Base-by-base conservation (phyloP, 129 eudicot genomes). In the Tagetes erecta region DNA sequence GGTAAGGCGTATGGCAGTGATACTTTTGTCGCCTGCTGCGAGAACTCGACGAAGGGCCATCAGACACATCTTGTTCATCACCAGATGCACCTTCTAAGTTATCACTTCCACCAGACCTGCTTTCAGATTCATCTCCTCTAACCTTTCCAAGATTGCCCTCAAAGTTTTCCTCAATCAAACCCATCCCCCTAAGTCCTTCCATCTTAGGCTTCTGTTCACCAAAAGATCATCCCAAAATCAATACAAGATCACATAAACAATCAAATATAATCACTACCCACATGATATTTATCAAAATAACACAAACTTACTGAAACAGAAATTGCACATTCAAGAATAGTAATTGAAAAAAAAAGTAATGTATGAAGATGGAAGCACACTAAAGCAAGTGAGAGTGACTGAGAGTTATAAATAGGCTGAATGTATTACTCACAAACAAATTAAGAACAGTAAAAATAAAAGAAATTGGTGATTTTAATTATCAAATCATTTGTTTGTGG, bases 1-100 rank as follows among this genome's bases (percentile, higher is more conserved):
- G 97, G 51, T 73, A 64, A 8, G 92, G 88, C 74, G 90, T 91
- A 68, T 91, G 97, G n/a, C 97, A 80, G 72, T 86, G 87, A 67
- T 84, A 83, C 68, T 86, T 91, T 78, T 88, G 86, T 59, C 83
- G 82, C 73, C 84, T 76, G 10, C 27, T 20, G 27, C 27, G 27
- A 20, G 27, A 20, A 20, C 27, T 20, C 27, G 27, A 20, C 27
- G 27, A 20, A 20, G 27, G 27, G 27, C 27, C 27, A 20, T 20
- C 27, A 20, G 27, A 20, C 27, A 20, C 27, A 20, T 20, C 27
- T 20, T 20, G 27, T 20, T 20, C 27, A 20, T 20, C 27, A 20
- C 27, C 27, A 20, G 27, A 20, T 20, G 27, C 27, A 20, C 27
- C 27, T 20, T 20, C 27, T 20, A 20, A 20, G 27, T 20, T 88